Base-by-base conservation (phyloP, 495 filamentous ascomycete genomes). In the Friedmanniomyces endolithicus region DNA sequence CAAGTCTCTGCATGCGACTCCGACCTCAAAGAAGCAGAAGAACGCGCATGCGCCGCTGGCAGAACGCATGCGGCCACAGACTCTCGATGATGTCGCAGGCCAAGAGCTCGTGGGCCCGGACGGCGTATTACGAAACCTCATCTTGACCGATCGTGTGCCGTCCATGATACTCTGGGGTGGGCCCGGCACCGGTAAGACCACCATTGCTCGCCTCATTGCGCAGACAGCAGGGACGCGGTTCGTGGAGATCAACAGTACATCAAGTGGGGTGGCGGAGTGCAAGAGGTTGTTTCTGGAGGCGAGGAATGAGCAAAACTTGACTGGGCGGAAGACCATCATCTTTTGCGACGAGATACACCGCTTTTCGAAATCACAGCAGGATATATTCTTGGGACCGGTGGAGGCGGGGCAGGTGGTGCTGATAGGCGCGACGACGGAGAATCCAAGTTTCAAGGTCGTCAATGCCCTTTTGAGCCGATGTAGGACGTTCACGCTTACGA, bases 291-390 rank as follows among this genome's bases (percentile, higher is more conserved):
- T 97, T 59, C 69, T 69, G 48, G 89, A 96, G 62, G 88, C 92
- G 3, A 81, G 78, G 58, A 88, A 80, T 63, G 92, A 98, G 67
- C 70, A 94, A 44, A 69, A 74, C 6, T 68, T 98, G 31, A 94
- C 87, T 0, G 90, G 90, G 11, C 75, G 88, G 31, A 89, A 87
- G 69, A 97, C 92, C 4, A 95, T 98, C 60, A 81, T 98, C 58
- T 98, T 97, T 69, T 96, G 90, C 71, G 90, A 97, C 68, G 90
- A 97, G 69, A 94, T 97, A 51, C 90, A 97, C 67, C 79, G 90
- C 4, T 96, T 97, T 72, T 86, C 79, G 47, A 97, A 95, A 66
- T 73, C 82, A 0, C 92, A 98, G 67, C 92, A 98, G 60, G 92
- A 98, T 71, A 87, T 95, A 1, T 97, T 97, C 60, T 69, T 98